Evolutionary conservation across 306 rosid species (phyloP).

Genomic region (Medicago lupulina): DNA sequence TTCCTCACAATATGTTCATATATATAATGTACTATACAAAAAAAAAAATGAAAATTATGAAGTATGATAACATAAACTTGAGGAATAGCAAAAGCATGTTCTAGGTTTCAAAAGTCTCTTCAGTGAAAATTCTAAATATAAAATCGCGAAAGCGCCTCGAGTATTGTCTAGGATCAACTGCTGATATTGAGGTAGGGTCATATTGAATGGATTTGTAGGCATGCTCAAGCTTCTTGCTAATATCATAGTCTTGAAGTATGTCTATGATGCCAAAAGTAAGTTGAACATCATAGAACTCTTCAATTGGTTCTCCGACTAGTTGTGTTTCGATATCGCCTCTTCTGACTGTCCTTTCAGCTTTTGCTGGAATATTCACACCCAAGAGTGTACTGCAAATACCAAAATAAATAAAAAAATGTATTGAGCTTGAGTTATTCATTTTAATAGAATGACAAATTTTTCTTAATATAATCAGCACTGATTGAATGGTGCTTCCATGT

Average conservation of each 20-base stretch:
- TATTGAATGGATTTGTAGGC: constrained; percentile 94
- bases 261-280: constrained; percentile 87
- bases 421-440: constrained; percentile 2
- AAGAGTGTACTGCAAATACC: constrained; percentile 56
- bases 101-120: constrained; percentile 48
- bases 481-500: not conserved
- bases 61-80: constrained; percentile 13
- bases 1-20: constrained; percentile 22
- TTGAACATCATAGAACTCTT: constrained; percentile 74
- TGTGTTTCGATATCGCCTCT: constrained; percentile 62
- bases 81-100: constrained; percentile 22
- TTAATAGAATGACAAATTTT: constrained; percentile 6
- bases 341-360: constrained; percentile 75
- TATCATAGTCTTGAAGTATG: constrained; percentile 97
- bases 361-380: constrained; percentile 84
- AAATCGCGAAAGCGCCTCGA: constrained; percentile 93
- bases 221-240: constrained; percentile 98
- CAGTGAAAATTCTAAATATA: constrained; percentile 68
- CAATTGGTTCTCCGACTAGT: constrained; percentile 81
- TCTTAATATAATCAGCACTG: not conserved
- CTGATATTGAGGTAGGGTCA: constrained; percentile 90
- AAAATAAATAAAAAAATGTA: constrained; percentile 25
- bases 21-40: constrained; percentile 32
- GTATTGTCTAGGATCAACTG: constrained; percentile 90
- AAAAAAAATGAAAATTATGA: constrained; percentile 23